Evolutionary conservation across 2,329 filamentous ascomycete genomes (phyloP).

Genomic region (Sclerotinia spermophila): DNA sequence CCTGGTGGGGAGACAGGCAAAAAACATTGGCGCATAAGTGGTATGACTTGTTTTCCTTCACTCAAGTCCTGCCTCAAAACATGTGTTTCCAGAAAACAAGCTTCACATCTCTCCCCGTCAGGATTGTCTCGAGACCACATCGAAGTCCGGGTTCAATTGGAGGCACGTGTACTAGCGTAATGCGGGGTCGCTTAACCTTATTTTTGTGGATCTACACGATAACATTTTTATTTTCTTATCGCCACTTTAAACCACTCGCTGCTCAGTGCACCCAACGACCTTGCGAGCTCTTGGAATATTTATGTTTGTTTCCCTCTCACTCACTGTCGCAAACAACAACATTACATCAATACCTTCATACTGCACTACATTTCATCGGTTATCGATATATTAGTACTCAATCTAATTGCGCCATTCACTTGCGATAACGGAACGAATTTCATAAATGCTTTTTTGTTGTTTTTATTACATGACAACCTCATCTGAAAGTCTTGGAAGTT

Average conservation of each 20-base stretch:
- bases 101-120: background rate
- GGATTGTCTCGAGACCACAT: background rate
- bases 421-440: background rate
- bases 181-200: constrained; percentile 14
- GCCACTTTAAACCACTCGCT: constrained; percentile 3
- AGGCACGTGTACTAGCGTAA: constrained; percentile 8
- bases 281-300: background rate
- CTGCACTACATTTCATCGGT: background rate
- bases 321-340: background rate
- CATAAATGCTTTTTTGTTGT: constrained; percentile 4
- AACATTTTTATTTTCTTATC: constrained; percentile 14
- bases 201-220: background rate
- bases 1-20: background rate
- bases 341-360: background rate
- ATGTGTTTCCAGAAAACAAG: background rate
- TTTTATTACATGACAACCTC: background rate
- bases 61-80: background rate
- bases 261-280: background rate
- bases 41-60: background rate
- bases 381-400: background rate
- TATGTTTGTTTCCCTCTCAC: background rate
- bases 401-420: background rate
- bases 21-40: background rate
- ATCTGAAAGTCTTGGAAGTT: constrained; percentile 5
- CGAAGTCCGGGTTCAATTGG: background rate